Evolutionary conservation across 2,329 filamentous ascomycete genomes (phyloP), one percentile per base, ranked within the genome.

Genomic region (Phyllosticta capitalensis): DNA sequence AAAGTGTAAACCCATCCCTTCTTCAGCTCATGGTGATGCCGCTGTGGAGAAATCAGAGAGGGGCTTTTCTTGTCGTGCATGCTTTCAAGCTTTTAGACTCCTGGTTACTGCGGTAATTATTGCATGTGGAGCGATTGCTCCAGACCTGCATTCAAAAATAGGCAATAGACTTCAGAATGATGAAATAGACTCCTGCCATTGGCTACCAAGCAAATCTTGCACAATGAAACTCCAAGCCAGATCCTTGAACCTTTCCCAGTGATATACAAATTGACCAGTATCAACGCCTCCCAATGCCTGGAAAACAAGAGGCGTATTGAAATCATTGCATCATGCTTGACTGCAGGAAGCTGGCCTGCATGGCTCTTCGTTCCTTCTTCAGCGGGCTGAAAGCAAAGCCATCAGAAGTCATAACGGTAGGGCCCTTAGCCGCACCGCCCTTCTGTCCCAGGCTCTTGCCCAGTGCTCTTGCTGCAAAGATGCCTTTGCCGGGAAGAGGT

Each of bases 321-420:
- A 12, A 45, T 54, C 24, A 30, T 6, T 30, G 17, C 19, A 54
- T 9, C 54, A 61, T 61, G 28, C 33, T 57, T 12, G 56, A 54
- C n/a, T 45, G 14, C 3, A 45, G 38, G n/a, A 45, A 45, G 59
- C 59, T 48, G 57, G 51, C 33, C 52, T 59, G 38, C 52, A 61
- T 55, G 6, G 61, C 59, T 54, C 66, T 69, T 62, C 71, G 66
- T 53, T 74, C 73, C 66, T 73, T 75, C 66, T 75, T 75, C 60
- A 74, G 61, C 28, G 73, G 73, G 61, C 64, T 67, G 56, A 75
- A 75, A 26, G 68, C 65, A 62, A 74, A 75, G 9, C 70, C 69
- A 63, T 74, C 70, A 55, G 71, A 71, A 48, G 66, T 69, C 65
- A 70, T 65, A 66, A 72, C 69, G 22, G 67, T 68, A 54, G 68